Evolutionary conservation across 805 yeast species (phyloP).

Genomic region (Candida succiphila): DNA sequence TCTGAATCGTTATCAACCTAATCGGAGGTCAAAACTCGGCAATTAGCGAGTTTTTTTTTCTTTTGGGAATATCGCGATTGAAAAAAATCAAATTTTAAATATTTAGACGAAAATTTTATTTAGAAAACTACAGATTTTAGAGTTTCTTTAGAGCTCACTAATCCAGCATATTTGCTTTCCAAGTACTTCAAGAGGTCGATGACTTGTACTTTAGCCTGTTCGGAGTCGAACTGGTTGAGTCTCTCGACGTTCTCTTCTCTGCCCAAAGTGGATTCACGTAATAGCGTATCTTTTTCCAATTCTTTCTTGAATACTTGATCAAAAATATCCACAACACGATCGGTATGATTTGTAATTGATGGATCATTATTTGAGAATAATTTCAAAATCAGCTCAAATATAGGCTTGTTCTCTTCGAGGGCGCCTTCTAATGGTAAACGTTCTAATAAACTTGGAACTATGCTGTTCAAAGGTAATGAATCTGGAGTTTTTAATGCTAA

Average conservation of each 20-base stretch:
- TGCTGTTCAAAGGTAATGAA: constrained; percentile 68
- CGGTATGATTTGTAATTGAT: constrained; percentile 43
- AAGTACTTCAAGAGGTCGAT: constrained; percentile 64
- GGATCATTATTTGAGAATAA: constrained; percentile 58
- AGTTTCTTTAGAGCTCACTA: constrained; percentile 42
- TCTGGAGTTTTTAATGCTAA: constrained; percentile 65
- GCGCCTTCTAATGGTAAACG: constrained; percentile 85
- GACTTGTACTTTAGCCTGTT: constrained; percentile 54
- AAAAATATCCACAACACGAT: constrained; percentile 56
- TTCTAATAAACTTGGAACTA: constrained; percentile 61
- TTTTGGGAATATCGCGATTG: no score
- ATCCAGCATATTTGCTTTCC: constrained; percentile 54
- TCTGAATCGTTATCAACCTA: no score
- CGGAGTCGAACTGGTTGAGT: constrained; percentile 68
- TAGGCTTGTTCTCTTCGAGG: constrained; percentile 87
- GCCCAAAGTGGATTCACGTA: constrained; percentile 69
- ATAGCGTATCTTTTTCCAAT: constrained; percentile 58
- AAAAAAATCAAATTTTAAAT: no score
- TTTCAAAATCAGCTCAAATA: constrained; percentile 66
- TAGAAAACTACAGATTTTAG: constrained; percentile 33
- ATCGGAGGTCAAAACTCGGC: no score
- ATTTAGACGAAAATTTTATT: no score
- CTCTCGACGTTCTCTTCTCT: constrained; percentile 76
- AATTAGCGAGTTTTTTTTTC: no score
- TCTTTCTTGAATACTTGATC: constrained; percentile 68